phyloP scores from a whole-genome alignment of 2,329 filamentous ascomycete genomes.

The Diaporthe amygdali region DNA sequence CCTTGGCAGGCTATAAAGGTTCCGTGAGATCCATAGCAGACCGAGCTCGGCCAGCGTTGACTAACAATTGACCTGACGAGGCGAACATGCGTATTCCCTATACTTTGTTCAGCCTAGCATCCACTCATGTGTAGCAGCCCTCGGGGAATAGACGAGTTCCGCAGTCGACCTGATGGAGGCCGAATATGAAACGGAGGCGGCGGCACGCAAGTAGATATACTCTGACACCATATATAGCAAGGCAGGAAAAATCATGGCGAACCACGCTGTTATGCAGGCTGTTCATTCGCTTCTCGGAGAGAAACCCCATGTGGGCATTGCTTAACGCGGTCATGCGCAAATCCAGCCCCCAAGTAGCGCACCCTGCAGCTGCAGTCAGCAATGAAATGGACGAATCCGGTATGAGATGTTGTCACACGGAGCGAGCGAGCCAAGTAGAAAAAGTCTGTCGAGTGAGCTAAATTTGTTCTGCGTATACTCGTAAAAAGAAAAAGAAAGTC shows the following conservation, averaged over 20 bases:
- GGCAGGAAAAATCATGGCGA: neutral
- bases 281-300: neutral
- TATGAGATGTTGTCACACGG: neutral
- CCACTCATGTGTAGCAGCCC: neutral
- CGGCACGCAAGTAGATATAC: neutral
- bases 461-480: neutral
- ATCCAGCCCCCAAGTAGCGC: neutral
- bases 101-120: neutral
- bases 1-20: neutral
- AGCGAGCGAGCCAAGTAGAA: neutral
- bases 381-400: neutral
- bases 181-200: neutral
- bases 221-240: neutral
- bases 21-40: neutral
- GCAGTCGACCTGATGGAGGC: neutral
- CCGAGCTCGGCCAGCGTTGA: neutral
- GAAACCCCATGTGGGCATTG: neutral
- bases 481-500: neutral
- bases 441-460: neutral
- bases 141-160: neutral
- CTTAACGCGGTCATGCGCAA: neutral
- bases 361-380: constrained; percentile 18
- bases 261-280: neutral
- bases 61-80: neutral
- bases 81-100: neutral